Evolutionary conservation across 208 protist species (phyloP).

Genomic region (Trypanosoma caninum): DNA sequence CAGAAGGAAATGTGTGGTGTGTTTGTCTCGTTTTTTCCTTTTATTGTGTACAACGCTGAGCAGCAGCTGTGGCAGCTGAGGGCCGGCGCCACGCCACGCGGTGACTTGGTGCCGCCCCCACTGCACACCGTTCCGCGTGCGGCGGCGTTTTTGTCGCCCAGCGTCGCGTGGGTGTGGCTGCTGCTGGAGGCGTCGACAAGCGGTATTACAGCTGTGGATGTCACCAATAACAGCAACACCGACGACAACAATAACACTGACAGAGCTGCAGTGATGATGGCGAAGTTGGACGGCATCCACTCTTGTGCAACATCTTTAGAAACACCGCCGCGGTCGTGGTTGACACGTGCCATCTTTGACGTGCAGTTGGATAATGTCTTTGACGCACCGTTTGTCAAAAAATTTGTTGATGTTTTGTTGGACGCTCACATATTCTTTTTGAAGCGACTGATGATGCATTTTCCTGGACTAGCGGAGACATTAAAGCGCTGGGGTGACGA

Average conservation of each 20-base stretch:
- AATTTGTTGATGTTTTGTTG: conserved; percentile 3
- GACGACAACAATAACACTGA: too few relatives aligned
- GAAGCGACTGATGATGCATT: conserved; percentile 21
- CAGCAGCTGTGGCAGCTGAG: conserved; percentile 33
- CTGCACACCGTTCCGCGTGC: conserved; percentile 32
- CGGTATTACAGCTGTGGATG: not conserved
- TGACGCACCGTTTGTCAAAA: conserved; percentile 2
- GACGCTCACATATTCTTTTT: conserved; percentile 18
- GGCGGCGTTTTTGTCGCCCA: conserved; percentile 26
- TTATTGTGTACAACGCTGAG: conserved; percentile 37
- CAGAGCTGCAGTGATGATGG: too few relatives aligned
- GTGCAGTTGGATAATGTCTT: conserved; percentile 16
- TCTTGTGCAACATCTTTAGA: too few relatives aligned
- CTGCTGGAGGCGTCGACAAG: conserved; percentile 21
- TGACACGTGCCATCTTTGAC: conserved; percentile 14
- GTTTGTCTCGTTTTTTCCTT: conserved; percentile 19
- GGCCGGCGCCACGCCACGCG: not conserved
- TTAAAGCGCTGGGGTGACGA: not conserved
- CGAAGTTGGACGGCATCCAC: too few relatives aligned
- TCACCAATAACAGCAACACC: not conserved
- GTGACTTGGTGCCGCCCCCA: conserved; percentile 8
- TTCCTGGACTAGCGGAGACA: conserved; percentile 1
- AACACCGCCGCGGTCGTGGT: conserved; percentile 1
- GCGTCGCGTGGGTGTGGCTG: conserved; percentile 47
- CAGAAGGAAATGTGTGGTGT: conserved; percentile 7